Evolutionary conservation across 2,329 filamentous ascomycete genomes (phyloP), one percentile per base, ranked within the genome.

Genomic region (Albifimbria verrucaria): DNA sequence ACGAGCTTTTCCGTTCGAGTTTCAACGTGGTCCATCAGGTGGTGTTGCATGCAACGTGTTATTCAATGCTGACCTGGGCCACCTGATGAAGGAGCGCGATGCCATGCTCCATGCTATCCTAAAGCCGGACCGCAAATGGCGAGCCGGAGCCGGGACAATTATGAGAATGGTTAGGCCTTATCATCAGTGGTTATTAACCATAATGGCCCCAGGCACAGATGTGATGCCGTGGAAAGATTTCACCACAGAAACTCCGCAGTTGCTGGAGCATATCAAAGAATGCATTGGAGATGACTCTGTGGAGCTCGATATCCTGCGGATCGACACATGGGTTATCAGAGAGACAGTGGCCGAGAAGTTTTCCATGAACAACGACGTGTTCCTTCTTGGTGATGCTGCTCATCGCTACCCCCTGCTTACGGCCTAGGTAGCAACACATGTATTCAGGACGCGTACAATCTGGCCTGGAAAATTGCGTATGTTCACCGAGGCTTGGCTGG

Each of bases 81-180:
- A 80, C 54, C 62, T 78, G 11, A 71, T 82, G 26, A 63, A 76
- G 50, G 66, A 74, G 49, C 73, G 82, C 0, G 73, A 70, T 24
- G 84, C 82, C 0, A 86, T 85, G 59, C 69, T 87, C 18, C 83
- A 87, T 62, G 85, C 81, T 77, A 70, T 83, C 2, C 70, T 86
- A 61, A 75, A 78, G 56, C 82, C 83, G 0, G 77, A 82, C 52
- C 65, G 64, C 2, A 76, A 82, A 50, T 77, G 78, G 0, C 69
- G 69, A 0, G 85, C 79, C 66, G 80, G 72, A 0, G 81, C 77
- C 75, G 68, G 70, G 26, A 67, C 64, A 3, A 66, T 82, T 57
- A 70, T 77, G 2, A 72, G 84, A 22, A 86, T 87, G 82, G 81
- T 87, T 4, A 82, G 79, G 67, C 77, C 82, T 0, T 87, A 83